Evolutionary conservation across 495 filamentous ascomycete genomes (phyloP), one percentile per base, ranked within the genome.

Genomic region (Gamarada debralockiae): DNA sequence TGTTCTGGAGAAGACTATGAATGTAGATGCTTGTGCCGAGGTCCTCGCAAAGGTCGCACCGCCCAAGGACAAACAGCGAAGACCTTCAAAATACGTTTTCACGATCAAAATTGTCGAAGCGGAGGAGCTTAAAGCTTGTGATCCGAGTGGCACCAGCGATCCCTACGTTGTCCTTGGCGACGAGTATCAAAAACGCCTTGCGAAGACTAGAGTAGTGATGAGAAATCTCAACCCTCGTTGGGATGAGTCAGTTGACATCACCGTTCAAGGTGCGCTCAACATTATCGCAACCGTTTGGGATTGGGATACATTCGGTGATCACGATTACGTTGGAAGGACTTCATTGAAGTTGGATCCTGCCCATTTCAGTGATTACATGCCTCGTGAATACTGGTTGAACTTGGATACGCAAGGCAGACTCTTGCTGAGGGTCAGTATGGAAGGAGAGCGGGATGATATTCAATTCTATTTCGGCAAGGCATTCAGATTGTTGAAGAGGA

Each of bases 101-200:
- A 97, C 95, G 1, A 92, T 97, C 69, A 99, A 99, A 73, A 89
- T 99, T 44, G 90, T 99, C 24, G 95, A 99, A 62, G 95, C 87
- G n/a, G 95, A 99, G 69, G 95, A 97, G 59, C 70, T 99, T 56
- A 97, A 96, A 66, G 91, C 95, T 14, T 97, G 95, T 62, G 95
- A 99, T 70, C 87, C 95, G 54, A 90, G 86, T 59, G 95, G 95
- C 48, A 79, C 83, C 52, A 97, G 92, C 66, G 95, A 99, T 72
- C 95, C 95, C 10, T 99, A 99, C 61, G 92, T 97, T 4, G 92
- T 99, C 21, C 80, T 99, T 51, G 86, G 91, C 31, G 95, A 99
- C 61, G 95, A 99, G 65, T 97, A 95, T 66, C 92, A 97, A 65
- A 97, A 96, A 65, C 86, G 95, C n/a, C 82, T 99, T 36, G 83